Percentiles rank a stretch among this genome's conserved stretches.
phyloP scores from a whole-genome alignment of 306 rosid species.

The Heteromeles arbutifolia region DNA sequence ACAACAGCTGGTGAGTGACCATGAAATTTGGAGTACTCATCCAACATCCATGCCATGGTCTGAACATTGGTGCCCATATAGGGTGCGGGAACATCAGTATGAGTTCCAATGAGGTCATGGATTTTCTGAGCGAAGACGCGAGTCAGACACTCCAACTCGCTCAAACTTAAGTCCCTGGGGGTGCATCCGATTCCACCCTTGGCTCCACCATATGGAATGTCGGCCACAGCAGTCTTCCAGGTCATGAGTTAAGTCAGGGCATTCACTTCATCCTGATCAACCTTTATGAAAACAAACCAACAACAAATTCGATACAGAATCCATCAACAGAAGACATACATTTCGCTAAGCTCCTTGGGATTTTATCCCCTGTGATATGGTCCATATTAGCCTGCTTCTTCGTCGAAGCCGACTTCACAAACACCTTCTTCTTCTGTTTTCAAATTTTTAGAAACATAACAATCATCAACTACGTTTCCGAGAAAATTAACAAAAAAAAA shows the following conservation, averaged over 20 bases:
- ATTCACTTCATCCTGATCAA: constrained; percentile 67
- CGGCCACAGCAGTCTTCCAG: constrained; percentile 67
- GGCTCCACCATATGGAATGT: constrained; percentile 67
- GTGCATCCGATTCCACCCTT: constrained; percentile 68
- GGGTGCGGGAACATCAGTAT: constrained; percentile 64
- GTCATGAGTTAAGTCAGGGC: constrained; percentile 66
- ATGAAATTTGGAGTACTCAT: constrained; percentile 62
- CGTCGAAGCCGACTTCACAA: too few relatives aligned
- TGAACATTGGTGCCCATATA: constrained; percentile 67
- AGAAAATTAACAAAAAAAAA: too few relatives aligned
- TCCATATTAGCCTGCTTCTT: too few relatives aligned
- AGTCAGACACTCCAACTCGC: constrained; percentile 58
- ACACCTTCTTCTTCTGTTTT: too few relatives aligned
- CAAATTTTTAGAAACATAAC: too few relatives aligned
- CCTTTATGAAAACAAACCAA: constrained; percentile 23
- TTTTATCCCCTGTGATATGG: too few relatives aligned
- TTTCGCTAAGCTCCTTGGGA: neutral
- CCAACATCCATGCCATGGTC: constrained; percentile 71
- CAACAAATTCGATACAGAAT: neutral
- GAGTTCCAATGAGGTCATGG: constrained; percentile 56
- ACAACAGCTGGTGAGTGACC: constrained; percentile 64
- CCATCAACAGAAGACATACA: neutral
- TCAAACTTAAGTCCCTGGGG: constrained; percentile 41
- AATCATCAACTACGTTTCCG: too few relatives aligned
- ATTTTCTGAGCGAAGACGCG: constrained; percentile 60